Evolutionary conservation across 257 asterid species (phyloP), one percentile per base, ranked within the genome.

Genomic region (Vinca minor): DNA sequence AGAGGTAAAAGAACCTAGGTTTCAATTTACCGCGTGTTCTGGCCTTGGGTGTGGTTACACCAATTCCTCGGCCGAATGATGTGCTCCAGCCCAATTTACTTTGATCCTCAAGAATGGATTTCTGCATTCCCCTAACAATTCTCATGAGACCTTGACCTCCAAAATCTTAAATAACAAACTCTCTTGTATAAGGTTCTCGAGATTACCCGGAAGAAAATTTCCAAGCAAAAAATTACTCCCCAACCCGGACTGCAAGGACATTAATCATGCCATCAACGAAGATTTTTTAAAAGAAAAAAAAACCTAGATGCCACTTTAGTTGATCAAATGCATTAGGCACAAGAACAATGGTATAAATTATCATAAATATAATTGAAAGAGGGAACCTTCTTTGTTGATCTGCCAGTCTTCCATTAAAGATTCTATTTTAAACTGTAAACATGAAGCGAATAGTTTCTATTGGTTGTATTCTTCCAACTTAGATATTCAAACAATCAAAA

Each of bases 101-200:
- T 80, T 67, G 81, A 71, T 83, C 87, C 80, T 82, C 89, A 63
- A 69, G 64, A 83, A 80, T 71, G 82, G 62, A 72, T 87, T 82
- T 93, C 96, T 87, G 99, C 99, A 93, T 89, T 85, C 97, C 99
- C 99, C 96, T 85, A 84, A 78, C 84, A 89, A 93, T 84, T 89
- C 96, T 89, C 99, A 89, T 93, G 89, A 93, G 96, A 91, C 79
- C 94, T 85, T 73, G 74, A 75, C 79, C 83, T 78, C 88, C 87
- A 70, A 83, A 78, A 71, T 76, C 71, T 77, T 77, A 77, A 70
- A 74, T 78, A 85, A 83, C 72, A 76, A 83, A 77, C 85, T 83
- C 79, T 80, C 77, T n/a, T n/a, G 73, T 76, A 76, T 69, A 79
- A 79, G 75, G 80, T 75, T 69, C 76, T 78, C 54, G 59, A 83